Evolutionary conservation across 768 basidiomycete genomes (phyloP), one percentile per base, ranked within the genome.

Genomic region (Termitomyces sp.): DNA sequence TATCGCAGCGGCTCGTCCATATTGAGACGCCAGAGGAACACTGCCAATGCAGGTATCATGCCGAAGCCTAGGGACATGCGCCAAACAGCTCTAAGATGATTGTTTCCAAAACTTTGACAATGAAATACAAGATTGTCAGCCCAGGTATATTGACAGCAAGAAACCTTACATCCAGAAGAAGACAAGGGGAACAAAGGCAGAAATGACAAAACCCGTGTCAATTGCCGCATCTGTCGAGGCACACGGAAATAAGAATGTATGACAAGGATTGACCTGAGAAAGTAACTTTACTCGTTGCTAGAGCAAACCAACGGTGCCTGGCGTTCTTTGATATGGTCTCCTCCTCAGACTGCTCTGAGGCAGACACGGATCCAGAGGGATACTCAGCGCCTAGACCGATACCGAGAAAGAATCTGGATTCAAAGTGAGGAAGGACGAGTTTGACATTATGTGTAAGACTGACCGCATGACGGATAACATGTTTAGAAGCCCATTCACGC

Each of bases 341-440:
- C 68, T 91, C 89, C 69, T 97, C 95, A 0, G 93, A 89, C 66
- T 93, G 91, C 67, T 96, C 95, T 1, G 91, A 88, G 4, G 88
- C 88, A 8, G 93, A 89, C 9, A 94, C 91, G 0, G 88, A 89
- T 20, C 94, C 93, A 63, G 91, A 91, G 9, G 94, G 94, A 65
- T 95, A 95, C 69, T 92, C 91, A 4, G 89, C 91, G 5, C 93
- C 91, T 0, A 94, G 78, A 27, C 94, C 94, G 57, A 95, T 87
- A 36, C 95, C 95, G 47, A 94, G 78, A 1, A 96, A 71, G 77
- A 95, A 95, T 4, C 91, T 91, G 33, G 39, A 13, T 15, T 34
- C 15, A 7, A 50, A 6, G 4, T 55, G 16, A 34, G 42, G 24
- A 30, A 54, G 47, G 22, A 39, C 24, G 31, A 34, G 39, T 37